A percentile compares a stretch with the other conserved stretches of the same genome.
Evolutionary conservation across 2,329 filamentous ascomycete genomes (phyloP).

Genomic region (Curvularia eragrostidis): DNA sequence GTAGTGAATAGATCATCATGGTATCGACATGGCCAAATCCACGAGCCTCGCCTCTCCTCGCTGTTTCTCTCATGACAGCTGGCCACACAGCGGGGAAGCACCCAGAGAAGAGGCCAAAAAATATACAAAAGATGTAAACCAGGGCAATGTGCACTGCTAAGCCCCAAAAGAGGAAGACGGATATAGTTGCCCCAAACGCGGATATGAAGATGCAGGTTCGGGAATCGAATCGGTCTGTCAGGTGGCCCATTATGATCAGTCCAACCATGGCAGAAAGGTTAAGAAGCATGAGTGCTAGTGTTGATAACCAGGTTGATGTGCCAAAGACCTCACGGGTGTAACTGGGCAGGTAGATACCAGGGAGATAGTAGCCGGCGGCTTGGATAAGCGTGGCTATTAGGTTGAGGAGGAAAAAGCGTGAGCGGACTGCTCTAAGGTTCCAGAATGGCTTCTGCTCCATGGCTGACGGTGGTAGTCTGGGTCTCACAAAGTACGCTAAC

Average conservation of each 20-base stretch:
- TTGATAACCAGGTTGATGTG: constrained; percentile 24
- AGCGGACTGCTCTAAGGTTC: not conserved
- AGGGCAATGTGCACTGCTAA: constrained; percentile 46
- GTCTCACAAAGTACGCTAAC: not conserved
- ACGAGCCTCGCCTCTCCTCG: constrained; percentile 16
- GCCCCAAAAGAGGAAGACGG: constrained; percentile 55
- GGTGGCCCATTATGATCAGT: constrained; percentile 42
- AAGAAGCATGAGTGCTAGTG: constrained; percentile 45
- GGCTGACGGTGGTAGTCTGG: not conserved
- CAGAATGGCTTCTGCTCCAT: not conserved
- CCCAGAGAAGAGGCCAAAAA: constrained; percentile 47
- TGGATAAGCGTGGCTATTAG: constrained; percentile 47
- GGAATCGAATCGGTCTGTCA: constrained; percentile 52
- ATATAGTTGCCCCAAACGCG: not conserved
- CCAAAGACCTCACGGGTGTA: constrained; percentile 43
- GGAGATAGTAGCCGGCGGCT: constrained; percentile 50
- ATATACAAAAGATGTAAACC: constrained; percentile 40
- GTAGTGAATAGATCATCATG: not conserved
- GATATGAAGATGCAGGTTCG: constrained; percentile 45
- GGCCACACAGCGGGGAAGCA: constrained; percentile 36
- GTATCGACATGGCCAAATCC: not conserved
- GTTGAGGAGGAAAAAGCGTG: constrained; percentile 9
- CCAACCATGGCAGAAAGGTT: constrained; percentile 46
- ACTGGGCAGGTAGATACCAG: constrained; percentile 47
- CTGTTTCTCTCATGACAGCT: constrained; percentile 37